Conservation (phyloP, 495 filamentous ascomycete genomes). For the Lentithecium fluviatile region DNA sequence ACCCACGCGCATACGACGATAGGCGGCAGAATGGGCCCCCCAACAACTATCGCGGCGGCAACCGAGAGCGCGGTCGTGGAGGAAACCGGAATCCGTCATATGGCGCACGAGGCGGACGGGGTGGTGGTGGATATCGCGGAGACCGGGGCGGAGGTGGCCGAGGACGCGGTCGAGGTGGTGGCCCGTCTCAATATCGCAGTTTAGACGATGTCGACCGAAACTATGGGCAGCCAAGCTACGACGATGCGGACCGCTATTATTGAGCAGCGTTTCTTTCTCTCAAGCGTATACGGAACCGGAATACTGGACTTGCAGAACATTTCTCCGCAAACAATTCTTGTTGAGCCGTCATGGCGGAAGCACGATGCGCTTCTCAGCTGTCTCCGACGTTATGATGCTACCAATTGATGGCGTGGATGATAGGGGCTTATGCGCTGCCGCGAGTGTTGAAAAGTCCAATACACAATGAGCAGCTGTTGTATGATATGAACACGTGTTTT, state of each 20-base stretch:
- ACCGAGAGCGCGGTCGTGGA: slow-evolving; percentile 23
- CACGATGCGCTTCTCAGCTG: not conserved
- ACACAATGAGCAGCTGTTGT: too few species aligned
- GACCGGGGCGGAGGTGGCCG: slow-evolving; percentile 22
- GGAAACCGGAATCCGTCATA: slow-evolving; percentile 4
- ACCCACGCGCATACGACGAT: slow-evolving; percentile 9
- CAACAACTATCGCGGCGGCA: slow-evolving; percentile 26
- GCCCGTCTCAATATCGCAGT: slow-evolving; percentile 29
- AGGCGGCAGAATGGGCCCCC: slow-evolving; percentile 7
- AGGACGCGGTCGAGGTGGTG: slow-evolving; percentile 22
- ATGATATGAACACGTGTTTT: too few species aligned
- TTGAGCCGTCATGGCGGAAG: not conserved
- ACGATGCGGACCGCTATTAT: slow-evolving; percentile 29
- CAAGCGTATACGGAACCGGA: not conserved
- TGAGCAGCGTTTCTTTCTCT: slow-evolving; percentile 1
- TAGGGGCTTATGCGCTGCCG: not conserved
- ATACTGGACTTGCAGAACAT: too few species aligned
- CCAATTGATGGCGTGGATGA: not conserved
- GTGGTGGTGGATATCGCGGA: slow-evolving; percentile 18
- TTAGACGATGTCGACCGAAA: slow-evolving; percentile 32
- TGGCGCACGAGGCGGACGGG: slow-evolving; percentile 23
- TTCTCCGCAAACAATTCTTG: too few species aligned
- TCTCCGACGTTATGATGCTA: too few species aligned
- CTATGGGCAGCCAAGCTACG: slow-evolving; percentile 29
- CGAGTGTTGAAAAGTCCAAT: too few species aligned